Conservation (phyloP, 176 grass and related monocot species). For the Carex parvula region DNA sequence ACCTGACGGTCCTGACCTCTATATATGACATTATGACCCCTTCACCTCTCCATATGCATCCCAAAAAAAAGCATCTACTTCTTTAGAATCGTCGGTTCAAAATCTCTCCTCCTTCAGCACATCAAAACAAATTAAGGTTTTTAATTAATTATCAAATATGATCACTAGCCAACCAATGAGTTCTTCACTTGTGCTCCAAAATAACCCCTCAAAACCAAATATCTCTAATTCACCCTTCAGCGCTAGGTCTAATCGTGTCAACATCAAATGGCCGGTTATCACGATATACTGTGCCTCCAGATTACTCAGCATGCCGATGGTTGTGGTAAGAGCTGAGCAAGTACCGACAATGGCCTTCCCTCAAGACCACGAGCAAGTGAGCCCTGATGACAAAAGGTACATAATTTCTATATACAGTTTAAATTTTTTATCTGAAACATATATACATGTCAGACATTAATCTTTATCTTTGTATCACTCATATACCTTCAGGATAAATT, state of each 20-base stretch:
- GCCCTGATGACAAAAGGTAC: not conserved
- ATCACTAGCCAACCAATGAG: conserved; percentile 2
- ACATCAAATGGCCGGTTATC: conserved; percentile 8
- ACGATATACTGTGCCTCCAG: not conserved
- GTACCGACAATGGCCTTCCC: not conserved
- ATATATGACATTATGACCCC: not conserved
- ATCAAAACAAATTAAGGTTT: too few species aligned
- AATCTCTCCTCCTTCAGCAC: not conserved
- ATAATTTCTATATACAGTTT: not conserved
- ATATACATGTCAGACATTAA: not conserved
- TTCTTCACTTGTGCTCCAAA: not conserved
- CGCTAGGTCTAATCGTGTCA: not conserved
- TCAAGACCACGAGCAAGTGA: not conserved
- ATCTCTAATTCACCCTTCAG: not conserved
- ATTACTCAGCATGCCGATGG: not conserved
- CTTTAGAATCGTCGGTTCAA: not conserved
- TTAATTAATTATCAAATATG: not conserved
- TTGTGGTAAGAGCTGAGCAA: not conserved
- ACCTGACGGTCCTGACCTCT: not conserved
- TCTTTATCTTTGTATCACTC: not conserved
- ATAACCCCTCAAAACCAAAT: not conserved
- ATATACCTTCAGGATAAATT: not conserved
- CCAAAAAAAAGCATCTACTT: not conserved
- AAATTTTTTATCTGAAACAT: not conserved
- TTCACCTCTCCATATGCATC: not conserved